Base-by-base conservation (phyloP, 1,284 basidiomycete species). In the Cutaneotrichosporon sp. region DNA sequence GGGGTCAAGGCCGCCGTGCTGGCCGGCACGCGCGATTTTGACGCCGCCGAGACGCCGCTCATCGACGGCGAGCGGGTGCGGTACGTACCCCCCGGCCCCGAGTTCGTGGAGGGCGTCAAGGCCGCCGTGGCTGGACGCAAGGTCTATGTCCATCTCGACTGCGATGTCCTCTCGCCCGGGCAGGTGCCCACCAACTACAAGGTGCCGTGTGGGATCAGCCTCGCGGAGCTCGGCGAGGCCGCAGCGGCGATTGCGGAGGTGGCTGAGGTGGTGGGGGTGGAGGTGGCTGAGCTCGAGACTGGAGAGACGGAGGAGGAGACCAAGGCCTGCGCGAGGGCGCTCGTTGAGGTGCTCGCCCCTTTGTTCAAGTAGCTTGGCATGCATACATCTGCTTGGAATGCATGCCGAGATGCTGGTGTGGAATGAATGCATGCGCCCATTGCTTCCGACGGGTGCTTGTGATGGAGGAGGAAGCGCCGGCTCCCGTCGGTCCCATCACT, bases 251-350 rank as follows among this genome's bases (percentile, higher is more conserved):
- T 42, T 42, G 38, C n/a, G 38, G 7, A n/a, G 16, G 38, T n/a
- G 14, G 38, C 38, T 13, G n/a, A 42, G 38, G 38, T 16, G 16
- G 38, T n/a, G 11, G 38, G 16, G 7, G n/a, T 18, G 38, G 38
- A 42, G 38, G 8, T 42, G 16, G 38, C 7, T 9, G 38, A n/a
- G 38, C 14, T 42, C 38, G 38, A 42, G 38, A n/a, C n/a, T 16
- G 38, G 38, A n/a, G 38, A 42, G 38, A 42, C n/a, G 38, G 38
- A 42, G 38, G 38, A 42, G 38, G 38, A n/a, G 38, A 42, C 38
- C 16, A 42, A n/a, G 38, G 38, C 7, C 11, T 13, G 16, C 7
- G 38, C 38, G 14, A 42, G 18, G 38, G 38, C 18, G 38, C 38
- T 42, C 7, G 38, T 42, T 7, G 16, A n/a, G 14, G 16, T 14